These are phyloP conservation scores for Nemania sp. DNA, from an alignment of 2,329 filamentous ascomycete genomes.

Conservation along the genomic window DNA sequence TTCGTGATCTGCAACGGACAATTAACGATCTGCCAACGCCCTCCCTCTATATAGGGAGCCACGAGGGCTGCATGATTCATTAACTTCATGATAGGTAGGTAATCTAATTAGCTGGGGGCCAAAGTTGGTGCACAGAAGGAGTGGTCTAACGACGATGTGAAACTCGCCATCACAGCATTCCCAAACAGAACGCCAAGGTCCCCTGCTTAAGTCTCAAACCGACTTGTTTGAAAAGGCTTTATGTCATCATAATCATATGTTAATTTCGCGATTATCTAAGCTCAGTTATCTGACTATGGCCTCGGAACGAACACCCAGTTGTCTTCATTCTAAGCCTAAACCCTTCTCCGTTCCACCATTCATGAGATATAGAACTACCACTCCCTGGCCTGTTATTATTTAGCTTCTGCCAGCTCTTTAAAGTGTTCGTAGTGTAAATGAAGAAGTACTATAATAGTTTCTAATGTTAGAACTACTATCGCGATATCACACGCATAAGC, in stretches of 20 bases:
- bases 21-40: slow-evolving; percentile 30
- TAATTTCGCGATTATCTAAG: too few species aligned
- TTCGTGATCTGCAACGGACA: slow-evolving; percentile 31
- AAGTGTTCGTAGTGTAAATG: too few species aligned
- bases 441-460: too few species aligned
- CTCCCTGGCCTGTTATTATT: too few species aligned
- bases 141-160: slow-evolving; percentile 18
- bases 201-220: slow-evolving; percentile 17
- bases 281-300: slow-evolving; percentile 13
- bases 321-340: background rate
- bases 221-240: slow-evolving; percentile 22
- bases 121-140: background rate
- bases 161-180: slow-evolving; percentile 7
- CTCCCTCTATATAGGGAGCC: slow-evolving; percentile 27
- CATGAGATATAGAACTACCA: too few species aligned
- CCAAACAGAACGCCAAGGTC: slow-evolving; percentile 15
- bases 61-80: too few species aligned
- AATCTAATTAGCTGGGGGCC: slow-evolving; percentile 5
- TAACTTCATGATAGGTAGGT: too few species aligned
- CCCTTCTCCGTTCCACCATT: background rate
- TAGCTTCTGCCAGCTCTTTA: too few species aligned
- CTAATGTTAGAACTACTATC: too few species aligned
- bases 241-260: slow-evolving; percentile 12
- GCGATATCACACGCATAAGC: too few species aligned
- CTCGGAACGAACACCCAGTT: slow-evolving; percentile 7